phyloP scores from a whole-genome alignment of 192 early-diverging fungal species.

The Funneliformis geosporum region DNA sequence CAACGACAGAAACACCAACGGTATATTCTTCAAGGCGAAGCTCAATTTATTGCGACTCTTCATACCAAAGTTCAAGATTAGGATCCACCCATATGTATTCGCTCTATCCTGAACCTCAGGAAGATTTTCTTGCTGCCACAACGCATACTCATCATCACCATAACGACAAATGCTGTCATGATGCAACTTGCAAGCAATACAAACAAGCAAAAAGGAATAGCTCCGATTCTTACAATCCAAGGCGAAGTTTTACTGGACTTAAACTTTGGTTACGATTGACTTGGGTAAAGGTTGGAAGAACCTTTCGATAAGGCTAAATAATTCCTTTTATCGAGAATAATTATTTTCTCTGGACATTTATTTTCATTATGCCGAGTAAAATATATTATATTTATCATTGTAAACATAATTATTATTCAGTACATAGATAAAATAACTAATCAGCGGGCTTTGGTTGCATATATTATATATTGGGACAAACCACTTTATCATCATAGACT shows the following conservation, averaged over 20 bases:
- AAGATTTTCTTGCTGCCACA: neutral
- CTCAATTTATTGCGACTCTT: conserved; percentile 20
- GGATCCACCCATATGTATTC: neutral
- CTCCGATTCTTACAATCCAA: conserved; percentile 19
- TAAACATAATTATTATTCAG: neutral
- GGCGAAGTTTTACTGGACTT: conserved; percentile 27
- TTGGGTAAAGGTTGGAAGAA: conserved; percentile 29
- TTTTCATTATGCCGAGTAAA: neutral
- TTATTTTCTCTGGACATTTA: neutral
- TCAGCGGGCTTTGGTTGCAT: neutral
- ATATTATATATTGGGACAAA: neutral
- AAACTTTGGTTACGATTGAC: conserved; percentile 30
- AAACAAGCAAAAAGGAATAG: conserved; percentile 4
- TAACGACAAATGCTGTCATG: conserved; percentile 11
- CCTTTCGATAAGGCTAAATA: conserved; percentile 16
- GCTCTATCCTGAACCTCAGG: neutral
- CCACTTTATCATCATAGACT: neutral
- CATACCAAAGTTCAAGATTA: neutral
- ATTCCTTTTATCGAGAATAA: neutral
- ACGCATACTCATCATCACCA: conserved; percentile 26
- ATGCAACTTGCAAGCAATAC: conserved; percentile 7
- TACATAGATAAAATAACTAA: neutral
- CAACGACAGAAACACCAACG: conserved; percentile 9
- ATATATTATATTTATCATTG: neutral
- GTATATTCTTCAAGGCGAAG: conserved; percentile 20